Evolutionary conservation across 78 protist species (phyloP).

Genomic region (Cavenderia fasciculata): DNA sequence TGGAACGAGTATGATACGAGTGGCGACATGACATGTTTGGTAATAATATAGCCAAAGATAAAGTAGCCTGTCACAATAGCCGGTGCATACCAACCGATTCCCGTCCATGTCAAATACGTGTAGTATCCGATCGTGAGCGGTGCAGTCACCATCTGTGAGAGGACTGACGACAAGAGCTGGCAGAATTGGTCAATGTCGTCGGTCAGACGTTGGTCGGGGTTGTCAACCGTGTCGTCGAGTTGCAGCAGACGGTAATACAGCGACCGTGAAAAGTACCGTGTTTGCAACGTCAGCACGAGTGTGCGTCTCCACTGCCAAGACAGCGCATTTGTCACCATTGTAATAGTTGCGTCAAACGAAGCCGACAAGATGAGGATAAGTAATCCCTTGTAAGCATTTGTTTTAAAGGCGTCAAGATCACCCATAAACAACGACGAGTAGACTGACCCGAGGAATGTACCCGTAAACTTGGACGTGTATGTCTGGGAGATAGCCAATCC

Average conservation of each 20-base stretch:
- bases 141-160: slow-evolving; percentile 44
- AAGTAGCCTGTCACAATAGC: slow-evolving; percentile 62
- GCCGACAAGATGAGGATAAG: neutral
- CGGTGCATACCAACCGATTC: slow-evolving; percentile 83
- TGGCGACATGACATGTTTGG: slow-evolving; percentile 70
- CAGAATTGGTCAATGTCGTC: slow-evolving; percentile 72
- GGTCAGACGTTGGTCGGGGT: slow-evolving; percentile 80
- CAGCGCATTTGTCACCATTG: neutral
- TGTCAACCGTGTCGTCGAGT: slow-evolving; percentile 33
- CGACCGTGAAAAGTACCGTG: slow-evolving; percentile 9
- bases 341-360: slow-evolving; percentile 12
- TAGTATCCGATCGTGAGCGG: slow-evolving; percentile 66
- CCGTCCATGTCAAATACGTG: slow-evolving; percentile 34
- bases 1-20: slow-evolving; percentile 23
- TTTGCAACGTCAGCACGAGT: slow-evolving; percentile 22
- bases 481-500: slow-evolving; percentile 49
- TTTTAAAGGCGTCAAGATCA: neutral
- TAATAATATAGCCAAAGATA: slow-evolving; percentile 47
- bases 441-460: slow-evolving; percentile 15
- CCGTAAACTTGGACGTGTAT: slow-evolving; percentile 21
- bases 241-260: slow-evolving; percentile 38
- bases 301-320: slow-evolving; percentile 63
- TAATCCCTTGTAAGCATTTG: neutral
- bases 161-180: neutral
- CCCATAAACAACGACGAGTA: slow-evolving; percentile 31